These are phyloP conservation scores for Polygonum maritimum DNA, from an alignment of 148 eudicot genomes.

Conservation along the genomic window DNA sequence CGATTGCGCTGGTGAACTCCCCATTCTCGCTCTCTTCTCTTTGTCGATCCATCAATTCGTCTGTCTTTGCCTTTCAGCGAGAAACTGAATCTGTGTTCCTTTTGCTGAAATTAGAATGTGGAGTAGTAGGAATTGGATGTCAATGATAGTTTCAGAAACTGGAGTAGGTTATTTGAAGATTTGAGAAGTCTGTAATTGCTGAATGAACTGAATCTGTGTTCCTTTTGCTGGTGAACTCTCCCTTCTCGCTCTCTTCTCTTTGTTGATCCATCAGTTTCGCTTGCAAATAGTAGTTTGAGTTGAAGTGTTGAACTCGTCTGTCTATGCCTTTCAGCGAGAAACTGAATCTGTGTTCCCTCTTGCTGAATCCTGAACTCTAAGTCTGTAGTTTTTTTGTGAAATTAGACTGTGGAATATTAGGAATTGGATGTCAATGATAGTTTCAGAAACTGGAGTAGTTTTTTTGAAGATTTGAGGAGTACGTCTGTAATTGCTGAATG, in stretches of 20 bases:
- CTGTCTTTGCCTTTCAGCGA: not conserved
- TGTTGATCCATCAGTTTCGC: not conserved
- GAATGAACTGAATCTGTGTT: too few species aligned
- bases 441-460: not conserved
- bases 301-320: not conserved
- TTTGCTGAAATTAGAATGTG: not conserved
- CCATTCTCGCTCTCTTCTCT: conserved; percentile 10
- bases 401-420: not conserved
- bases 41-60: not conserved
- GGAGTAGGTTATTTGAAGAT: not conserved
- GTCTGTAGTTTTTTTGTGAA: not conserved
- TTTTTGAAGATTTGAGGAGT: not conserved
- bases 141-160: not conserved
- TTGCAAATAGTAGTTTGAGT: not conserved
- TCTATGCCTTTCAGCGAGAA: too few species aligned
- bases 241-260: conserved; percentile 9
- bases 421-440: not conserved
- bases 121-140: not conserved
- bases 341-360: too few species aligned
- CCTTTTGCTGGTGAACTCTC: conserved; percentile 59
- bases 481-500: not conserved
- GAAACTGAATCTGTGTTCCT: not conserved
- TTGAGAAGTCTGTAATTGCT: not conserved
- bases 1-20: conserved; percentile 73
- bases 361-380: not conserved